Evolutionary conservation across 768 basidiomycete species (phyloP).

Genomic region (Serpula lacrymans): DNA sequence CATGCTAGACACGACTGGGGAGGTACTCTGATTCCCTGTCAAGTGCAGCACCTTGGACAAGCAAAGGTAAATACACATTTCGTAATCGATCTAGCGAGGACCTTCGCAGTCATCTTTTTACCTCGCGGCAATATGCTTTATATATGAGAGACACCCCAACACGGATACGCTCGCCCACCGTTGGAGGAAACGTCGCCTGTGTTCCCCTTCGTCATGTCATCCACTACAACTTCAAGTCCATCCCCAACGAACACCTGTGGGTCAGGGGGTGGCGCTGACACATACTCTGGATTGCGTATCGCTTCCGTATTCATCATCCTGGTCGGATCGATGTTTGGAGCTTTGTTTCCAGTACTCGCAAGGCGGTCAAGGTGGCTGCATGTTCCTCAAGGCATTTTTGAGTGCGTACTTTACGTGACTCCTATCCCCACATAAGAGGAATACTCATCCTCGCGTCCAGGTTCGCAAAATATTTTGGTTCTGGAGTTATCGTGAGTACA

Average conservation of each 20-base stretch:
- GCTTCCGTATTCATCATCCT: conserved; percentile 77
- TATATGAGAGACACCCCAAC: too few species aligned
- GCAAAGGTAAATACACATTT: not conserved
- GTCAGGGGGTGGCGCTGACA: conserved; percentile 47
- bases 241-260: conserved; percentile 40
- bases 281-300: conserved; percentile 53
- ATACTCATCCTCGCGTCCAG: conserved; percentile 31
- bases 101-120: conserved; percentile 1
- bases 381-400: conserved; percentile 44
- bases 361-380: conserved; percentile 46
- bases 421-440: not conserved
- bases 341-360: conserved; percentile 71
- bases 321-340: conserved; percentile 52
- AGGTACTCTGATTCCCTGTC: not conserved
- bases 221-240: not conserved
- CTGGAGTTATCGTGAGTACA: conserved; percentile 73
- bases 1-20: not conserved
- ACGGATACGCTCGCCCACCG: too few species aligned
- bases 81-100: not conserved
- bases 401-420: conserved; percentile 44
- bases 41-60: not conserved
- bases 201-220: not conserved
- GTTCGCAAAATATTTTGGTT: conserved; percentile 89
- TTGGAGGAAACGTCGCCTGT: not conserved
- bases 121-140: too few species aligned